These are phyloP conservation scores for Populus hybrid DNA, from an alignment of 441 rosid genomes.

Conservation along the genomic window DNA sequence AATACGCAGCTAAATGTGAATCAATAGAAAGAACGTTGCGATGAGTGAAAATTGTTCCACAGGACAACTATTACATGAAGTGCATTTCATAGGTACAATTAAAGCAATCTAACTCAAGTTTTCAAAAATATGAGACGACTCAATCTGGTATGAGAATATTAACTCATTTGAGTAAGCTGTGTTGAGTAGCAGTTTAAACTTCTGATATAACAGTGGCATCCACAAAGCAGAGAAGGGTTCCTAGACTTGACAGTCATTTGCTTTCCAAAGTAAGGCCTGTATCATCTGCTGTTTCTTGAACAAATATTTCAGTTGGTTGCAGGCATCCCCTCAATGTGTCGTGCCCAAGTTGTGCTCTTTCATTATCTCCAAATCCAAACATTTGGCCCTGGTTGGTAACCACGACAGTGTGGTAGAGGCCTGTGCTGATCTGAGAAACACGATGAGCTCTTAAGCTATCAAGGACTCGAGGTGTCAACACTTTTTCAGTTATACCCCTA, in stretches of 20 bases:
- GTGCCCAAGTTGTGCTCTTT: slow-evolving; percentile 88
- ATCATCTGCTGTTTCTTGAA: slow-evolving; percentile 33
- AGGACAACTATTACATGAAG: not conserved
- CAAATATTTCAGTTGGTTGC: slow-evolving; percentile 78
- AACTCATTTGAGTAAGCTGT: not conserved
- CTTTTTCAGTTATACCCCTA: slow-evolving; percentile 68
- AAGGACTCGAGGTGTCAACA: slow-evolving; percentile 63
- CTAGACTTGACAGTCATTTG: not conserved
- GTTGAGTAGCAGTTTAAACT: not conserved
- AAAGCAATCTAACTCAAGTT: not conserved
- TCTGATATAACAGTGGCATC: not conserved
- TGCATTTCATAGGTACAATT: not conserved
- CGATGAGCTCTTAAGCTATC: slow-evolving; percentile 65
- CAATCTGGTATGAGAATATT: not conserved
- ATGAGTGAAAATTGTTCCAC: too few relatives aligned
- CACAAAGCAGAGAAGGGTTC: not conserved
- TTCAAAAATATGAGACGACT: not conserved
- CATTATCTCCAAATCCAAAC: slow-evolving; percentile 91
- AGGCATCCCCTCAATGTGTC: slow-evolving; percentile 69
- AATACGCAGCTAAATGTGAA: too few relatives aligned
- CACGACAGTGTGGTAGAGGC: slow-evolving; percentile 84
- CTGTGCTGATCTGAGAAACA: slow-evolving; percentile 83
- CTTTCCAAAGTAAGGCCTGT: slow-evolving; percentile 17
- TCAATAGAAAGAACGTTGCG: too few relatives aligned
- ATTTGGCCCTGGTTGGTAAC: slow-evolving; percentile 62